phyloP scores from a whole-genome alignment of 2,329 filamentous ascomycete species.

The Dendrostoma leiphaemia region DNA sequence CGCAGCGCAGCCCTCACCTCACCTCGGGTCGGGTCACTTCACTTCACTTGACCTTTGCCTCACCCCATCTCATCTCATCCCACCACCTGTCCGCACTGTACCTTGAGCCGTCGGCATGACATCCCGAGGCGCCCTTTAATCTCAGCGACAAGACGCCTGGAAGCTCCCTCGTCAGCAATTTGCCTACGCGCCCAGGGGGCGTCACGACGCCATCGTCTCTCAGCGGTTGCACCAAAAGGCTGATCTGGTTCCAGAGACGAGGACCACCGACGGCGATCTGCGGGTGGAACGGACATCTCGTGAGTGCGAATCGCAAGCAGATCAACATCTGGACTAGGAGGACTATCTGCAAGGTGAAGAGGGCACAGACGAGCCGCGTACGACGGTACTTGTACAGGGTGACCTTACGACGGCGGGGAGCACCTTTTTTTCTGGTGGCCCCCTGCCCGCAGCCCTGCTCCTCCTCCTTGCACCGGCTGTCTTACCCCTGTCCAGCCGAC shows the following conservation, averaged over 20 bases:
- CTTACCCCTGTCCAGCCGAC: slow-evolving; percentile 18
- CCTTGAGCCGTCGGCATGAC: not conserved
- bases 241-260: not conserved
- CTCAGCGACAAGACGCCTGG: not conserved
- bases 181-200: not conserved
- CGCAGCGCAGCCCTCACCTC: not conserved
- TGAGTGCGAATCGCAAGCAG: not conserved
- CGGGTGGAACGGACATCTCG: not conserved
- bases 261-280: too few species aligned
- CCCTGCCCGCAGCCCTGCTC: slow-evolving; percentile 6
- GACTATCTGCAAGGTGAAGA: not conserved
- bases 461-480: slow-evolving; percentile 19
- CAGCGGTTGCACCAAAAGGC: not conserved
- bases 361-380: not conserved
- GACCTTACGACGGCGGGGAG: not conserved
- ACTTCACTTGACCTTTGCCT: not conserved
- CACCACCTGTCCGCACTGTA: not conserved
- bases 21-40: not conserved
- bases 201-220: not conserved
- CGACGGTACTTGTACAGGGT: not conserved
- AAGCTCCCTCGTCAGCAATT: not conserved
- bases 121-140: not conserved
- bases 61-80: not conserved
- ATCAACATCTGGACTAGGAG: not conserved
- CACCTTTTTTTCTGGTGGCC: slow-evolving; percentile 1